These are phyloP conservation scores for Flaveria floridana DNA, from an alignment of 140 eudicot genomes.

Conservation along the genomic window DNA sequence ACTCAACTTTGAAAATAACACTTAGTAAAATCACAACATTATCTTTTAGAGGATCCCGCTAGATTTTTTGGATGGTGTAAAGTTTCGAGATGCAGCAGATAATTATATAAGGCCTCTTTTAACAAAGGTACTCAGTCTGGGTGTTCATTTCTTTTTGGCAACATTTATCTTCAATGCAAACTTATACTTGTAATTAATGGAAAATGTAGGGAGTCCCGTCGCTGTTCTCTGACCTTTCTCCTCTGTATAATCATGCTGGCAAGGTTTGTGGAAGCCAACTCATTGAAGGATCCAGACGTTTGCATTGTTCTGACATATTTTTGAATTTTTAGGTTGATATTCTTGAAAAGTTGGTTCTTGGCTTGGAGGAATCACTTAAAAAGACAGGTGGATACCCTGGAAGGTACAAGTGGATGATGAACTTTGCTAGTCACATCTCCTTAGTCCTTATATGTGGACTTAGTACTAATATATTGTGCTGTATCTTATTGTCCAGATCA, in stretches of 20 bases:
- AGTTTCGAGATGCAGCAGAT: constrained; percentile 77
- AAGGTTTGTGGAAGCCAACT: constrained; percentile 60
- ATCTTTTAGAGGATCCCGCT: constrained; percentile 82
- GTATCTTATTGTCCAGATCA: constrained; percentile 44
- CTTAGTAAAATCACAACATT: constrained; percentile 16
- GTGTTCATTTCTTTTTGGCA: neutral
- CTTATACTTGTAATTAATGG: constrained; percentile 26
- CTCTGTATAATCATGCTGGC: constrained; percentile 85
- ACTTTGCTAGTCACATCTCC: neutral
- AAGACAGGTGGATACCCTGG: constrained; percentile 80
- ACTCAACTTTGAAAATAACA: neutral
- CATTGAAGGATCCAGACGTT: constrained; percentile 3
- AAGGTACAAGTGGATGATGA: constrained; percentile 46
- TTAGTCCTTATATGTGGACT: neutral
- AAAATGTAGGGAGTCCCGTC: constrained; percentile 87
- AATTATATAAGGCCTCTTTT: constrained; percentile 73
- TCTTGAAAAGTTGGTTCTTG: constrained; percentile 71
- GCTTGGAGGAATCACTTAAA: constrained; percentile 69
- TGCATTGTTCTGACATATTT: constrained; percentile 11
- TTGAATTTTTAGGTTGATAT: constrained; percentile 60
- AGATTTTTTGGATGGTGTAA: constrained; percentile 76
- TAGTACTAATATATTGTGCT: constrained; percentile 18
- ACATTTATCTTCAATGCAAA: constrained; percentile 22
- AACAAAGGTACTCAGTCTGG: constrained; percentile 55
- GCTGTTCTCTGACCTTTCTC: constrained; percentile 96